Conservation (phyloP, 2,329 filamentous ascomycete genomes). For the Penicillium sclerotiorum region DNA sequence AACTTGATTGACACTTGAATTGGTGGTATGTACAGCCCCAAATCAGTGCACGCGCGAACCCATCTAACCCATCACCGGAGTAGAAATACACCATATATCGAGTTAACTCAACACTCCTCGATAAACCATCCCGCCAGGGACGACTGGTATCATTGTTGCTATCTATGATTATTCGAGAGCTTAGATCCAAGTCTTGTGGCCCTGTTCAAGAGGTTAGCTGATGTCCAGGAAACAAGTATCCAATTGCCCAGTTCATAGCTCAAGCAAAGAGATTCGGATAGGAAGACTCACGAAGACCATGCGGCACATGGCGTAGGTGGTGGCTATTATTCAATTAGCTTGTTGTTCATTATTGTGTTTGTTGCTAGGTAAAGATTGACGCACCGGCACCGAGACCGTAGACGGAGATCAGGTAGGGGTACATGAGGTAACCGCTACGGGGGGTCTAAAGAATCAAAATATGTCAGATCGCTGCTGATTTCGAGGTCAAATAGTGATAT, state of each 20-base stretch:
- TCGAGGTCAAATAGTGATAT: not conserved
- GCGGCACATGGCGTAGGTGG: constrained; percentile 48
- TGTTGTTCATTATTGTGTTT: not conserved
- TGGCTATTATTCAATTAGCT: constrained; percentile 22
- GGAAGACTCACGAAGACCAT: constrained; percentile 46
- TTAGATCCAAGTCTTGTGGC: constrained; percentile 64
- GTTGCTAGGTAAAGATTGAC: constrained; percentile 21
- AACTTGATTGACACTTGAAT: constrained; percentile 34
- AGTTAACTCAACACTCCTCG: constrained; percentile 20
- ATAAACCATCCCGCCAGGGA: constrained; percentile 7
- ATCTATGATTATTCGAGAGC: constrained; percentile 22
- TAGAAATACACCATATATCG: constrained; percentile 41
- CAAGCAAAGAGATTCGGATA: not conserved
- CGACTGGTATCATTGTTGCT: not conserved
- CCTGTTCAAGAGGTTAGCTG: constrained; percentile 43
- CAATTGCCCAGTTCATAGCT: not conserved
- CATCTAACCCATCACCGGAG: constrained; percentile 30
- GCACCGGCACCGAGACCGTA: constrained; percentile 54
- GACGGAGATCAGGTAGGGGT: constrained; percentile 61
- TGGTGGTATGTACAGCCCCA: constrained; percentile 42
- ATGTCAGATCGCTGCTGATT: constrained; percentile 19
- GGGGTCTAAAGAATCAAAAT: constrained; percentile 47
- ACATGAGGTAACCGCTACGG: constrained; percentile 60
- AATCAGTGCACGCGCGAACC: constrained; percentile 30
- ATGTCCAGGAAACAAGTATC: not conserved